Evolutionary conservation across 2,329 filamentous ascomycete genomes (phyloP).

Genomic region (Bipolaris oryzae): DNA sequence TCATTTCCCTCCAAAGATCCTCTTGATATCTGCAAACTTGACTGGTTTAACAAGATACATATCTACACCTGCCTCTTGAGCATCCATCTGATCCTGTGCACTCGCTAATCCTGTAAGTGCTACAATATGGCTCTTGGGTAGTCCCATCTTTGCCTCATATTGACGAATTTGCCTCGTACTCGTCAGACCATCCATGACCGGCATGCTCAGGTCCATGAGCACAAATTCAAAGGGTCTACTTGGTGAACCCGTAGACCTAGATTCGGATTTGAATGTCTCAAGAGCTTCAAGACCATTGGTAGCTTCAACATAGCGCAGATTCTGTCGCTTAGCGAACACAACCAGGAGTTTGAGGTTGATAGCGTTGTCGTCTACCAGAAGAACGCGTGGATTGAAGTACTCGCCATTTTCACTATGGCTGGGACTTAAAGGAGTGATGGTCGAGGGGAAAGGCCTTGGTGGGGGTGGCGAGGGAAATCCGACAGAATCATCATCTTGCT

Average conservation of each 20-base stretch:
- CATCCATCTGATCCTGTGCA: constrained; percentile 43
- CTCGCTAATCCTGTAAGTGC: constrained; percentile 48
- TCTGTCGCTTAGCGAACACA: constrained; percentile 50
- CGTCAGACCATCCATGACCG: constrained; percentile 49
- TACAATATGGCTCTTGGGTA: constrained; percentile 36
- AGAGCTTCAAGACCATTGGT: constrained; percentile 43
- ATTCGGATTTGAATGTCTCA: constrained; percentile 30
- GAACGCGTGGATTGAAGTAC: constrained; percentile 39
- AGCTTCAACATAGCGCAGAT: constrained; percentile 35
- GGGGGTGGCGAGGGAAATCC: constrained; percentile 20
- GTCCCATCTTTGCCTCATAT: constrained; percentile 32
- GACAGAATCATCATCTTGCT: neutral
- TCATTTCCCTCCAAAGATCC: constrained; percentile 29
- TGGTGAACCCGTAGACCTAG: constrained; percentile 19
- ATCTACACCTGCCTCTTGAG: constrained; percentile 44
- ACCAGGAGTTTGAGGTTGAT: constrained; percentile 47
- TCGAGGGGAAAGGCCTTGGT: constrained; percentile 22
- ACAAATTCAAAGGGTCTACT: constrained; percentile 38
- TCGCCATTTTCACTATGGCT: constrained; percentile 22
- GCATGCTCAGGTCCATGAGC: constrained; percentile 47
- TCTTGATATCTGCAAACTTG: constrained; percentile 43
- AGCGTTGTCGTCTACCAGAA: constrained; percentile 44
- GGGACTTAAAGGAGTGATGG: constrained; percentile 25
- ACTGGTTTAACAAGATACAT: constrained; percentile 50
- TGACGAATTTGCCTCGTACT: constrained; percentile 39